Percentiles rank a stretch among this genome's conserved stretches.
These are phyloP conservation scores for Moelleriella libera DNA, from an alignment of 2,329 filamentous ascomycete species.

Conservation along the genomic window DNA sequence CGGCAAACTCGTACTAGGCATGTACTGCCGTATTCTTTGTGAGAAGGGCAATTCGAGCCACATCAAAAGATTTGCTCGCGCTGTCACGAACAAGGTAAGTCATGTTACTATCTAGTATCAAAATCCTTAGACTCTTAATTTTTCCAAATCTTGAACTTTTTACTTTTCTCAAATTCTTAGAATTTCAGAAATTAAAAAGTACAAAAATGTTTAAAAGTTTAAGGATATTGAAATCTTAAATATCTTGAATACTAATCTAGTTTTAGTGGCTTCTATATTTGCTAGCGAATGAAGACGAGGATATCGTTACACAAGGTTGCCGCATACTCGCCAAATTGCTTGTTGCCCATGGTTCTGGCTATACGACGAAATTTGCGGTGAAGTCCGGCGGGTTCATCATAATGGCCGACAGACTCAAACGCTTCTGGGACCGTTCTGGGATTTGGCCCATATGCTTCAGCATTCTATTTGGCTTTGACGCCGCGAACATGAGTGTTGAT, in stretches of 20 bases:
- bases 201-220: no score
- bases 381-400: constrained; percentile 83
- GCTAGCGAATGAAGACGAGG: constrained; percentile 71
- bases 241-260: no score
- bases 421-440: constrained; percentile 77
- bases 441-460: constrained; percentile 84
- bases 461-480: constrained; percentile 74
- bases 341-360: constrained; percentile 65
- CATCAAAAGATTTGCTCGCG: constrained; percentile 79
- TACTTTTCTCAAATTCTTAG: no score
- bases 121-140: no score
- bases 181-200: no score
- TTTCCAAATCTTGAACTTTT: no score
- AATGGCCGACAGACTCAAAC: constrained; percentile 66
- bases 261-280: constrained; percentile 78
- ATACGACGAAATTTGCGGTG: constrained; percentile 68
- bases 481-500: constrained; percentile 60
- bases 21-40: constrained; percentile 69
- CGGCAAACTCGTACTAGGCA: constrained; percentile 58
- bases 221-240: no score
- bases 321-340: constrained; percentile 76
- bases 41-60: constrained; percentile 52
- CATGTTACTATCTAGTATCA: neutral
- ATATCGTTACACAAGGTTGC: constrained; percentile 66
- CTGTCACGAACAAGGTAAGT: constrained; percentile 81